These are phyloP conservation scores for Dendrobium huoshanense DNA, from an alignment of 106 monocot genomes.

Conservation along the genomic window DNA sequence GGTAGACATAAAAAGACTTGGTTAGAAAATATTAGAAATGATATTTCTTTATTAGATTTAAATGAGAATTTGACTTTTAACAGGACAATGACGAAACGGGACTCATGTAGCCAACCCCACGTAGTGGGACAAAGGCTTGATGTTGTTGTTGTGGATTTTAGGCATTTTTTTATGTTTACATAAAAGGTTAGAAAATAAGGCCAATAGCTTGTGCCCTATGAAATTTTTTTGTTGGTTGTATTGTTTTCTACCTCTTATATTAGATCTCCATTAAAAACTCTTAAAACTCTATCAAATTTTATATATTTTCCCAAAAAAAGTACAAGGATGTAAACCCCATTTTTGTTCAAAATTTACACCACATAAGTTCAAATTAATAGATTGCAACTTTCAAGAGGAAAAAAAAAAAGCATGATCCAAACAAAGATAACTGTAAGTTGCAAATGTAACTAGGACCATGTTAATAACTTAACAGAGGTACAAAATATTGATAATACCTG, in stretches of 20 bases:
- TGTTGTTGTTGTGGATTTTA: neutral
- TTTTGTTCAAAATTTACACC: neutral
- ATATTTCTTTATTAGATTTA: no score
- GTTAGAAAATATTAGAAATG: no score
- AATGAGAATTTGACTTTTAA: no score
- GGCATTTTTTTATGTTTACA: no score
- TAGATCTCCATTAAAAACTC: neutral
- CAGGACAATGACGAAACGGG: no score
- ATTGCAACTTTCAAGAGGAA: neutral
- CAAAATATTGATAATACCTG: neutral
- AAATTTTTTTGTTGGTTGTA: neutral
- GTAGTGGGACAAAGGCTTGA: no score
- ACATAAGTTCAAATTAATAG: neutral
- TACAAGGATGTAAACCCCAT: neutral
- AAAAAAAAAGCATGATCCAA: neutral
- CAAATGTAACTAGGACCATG: neutral
- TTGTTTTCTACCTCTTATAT: neutral
- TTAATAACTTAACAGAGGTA: neutral
- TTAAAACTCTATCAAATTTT: neutral
- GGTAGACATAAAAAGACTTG: no score
- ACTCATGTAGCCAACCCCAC: no score
- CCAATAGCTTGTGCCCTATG: neutral
- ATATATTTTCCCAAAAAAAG: neutral
- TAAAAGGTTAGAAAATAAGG: neutral
- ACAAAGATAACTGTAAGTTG: neutral